Percentiles rank a stretch among this genome's conserved stretches.
Evolutionary conservation across 495 filamentous ascomycete genomes (phyloP).

Genomic region (Lophium mytilinum): DNA sequence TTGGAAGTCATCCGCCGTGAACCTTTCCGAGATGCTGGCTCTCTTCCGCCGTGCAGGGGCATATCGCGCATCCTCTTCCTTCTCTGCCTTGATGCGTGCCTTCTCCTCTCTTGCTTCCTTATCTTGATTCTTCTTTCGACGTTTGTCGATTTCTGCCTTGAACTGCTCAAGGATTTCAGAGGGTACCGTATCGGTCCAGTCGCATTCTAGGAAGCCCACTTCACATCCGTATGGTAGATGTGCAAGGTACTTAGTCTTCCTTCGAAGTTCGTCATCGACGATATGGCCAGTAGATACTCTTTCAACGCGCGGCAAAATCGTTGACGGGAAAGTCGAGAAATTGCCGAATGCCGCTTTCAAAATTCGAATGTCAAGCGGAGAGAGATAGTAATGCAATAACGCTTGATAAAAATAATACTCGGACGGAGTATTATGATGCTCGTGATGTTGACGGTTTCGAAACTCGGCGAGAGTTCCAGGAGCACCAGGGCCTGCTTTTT

Average conservation of each 20-base stretch:
- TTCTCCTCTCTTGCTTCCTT: constrained; percentile 88
- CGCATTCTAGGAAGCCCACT: constrained; percentile 88
- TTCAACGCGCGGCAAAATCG: constrained; percentile 83
- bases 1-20: constrained; percentile 46
- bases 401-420: constrained; percentile 86
- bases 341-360: constrained; percentile 81
- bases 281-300: constrained; percentile 85
- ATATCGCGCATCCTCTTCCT: constrained; percentile 54
- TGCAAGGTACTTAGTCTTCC: constrained; percentile 79
- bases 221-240: constrained; percentile 91
- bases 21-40: constrained; percentile 28
- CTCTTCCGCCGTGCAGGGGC: constrained; percentile 30
- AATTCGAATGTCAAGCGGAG: constrained; percentile 90
- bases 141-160: constrained; percentile 63
- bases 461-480: constrained; percentile 31
- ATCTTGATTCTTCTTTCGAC: constrained; percentile 71
- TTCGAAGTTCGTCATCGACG: constrained; percentile 81
- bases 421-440: constrained; percentile 33
- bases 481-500: constrained; percentile 15
- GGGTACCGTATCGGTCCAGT: constrained; percentile 87
- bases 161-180: constrained; percentile 69
- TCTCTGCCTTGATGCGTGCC: constrained; percentile 79
- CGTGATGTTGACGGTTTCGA: constrained; percentile 34
- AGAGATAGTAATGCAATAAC: constrained; percentile 84
- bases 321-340: constrained; percentile 77